phyloP scores from a whole-genome alignment of 306 rosid genomes.

The Alnus rubra region DNA sequence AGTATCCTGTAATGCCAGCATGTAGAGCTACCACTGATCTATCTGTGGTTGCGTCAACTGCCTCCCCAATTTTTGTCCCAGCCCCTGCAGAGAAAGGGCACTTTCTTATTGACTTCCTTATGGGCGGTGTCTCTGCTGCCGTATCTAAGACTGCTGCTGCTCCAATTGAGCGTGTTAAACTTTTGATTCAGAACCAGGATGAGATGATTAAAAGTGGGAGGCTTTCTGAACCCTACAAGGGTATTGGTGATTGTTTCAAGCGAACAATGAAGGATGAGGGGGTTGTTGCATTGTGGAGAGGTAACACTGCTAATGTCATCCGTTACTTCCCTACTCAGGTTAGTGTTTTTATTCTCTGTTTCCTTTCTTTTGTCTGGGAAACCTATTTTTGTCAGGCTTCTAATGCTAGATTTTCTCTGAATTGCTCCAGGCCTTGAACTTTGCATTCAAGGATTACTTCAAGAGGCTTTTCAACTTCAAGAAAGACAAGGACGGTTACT shows the following conservation, averaged over 20 bases:
- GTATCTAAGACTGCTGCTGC: conserved; percentile 96
- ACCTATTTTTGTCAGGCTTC: neutral
- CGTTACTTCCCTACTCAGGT: conserved; percentile 89
- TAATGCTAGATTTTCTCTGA: conserved; percentile 22
- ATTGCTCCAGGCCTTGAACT: conserved; percentile 69
- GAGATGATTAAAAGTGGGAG: conserved; percentile 84
- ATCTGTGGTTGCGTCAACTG: conserved; percentile 51
- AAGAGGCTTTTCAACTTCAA: conserved; percentile 93
- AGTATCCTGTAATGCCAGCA: conserved; percentile 49
- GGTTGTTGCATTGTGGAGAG: conserved; percentile 69
- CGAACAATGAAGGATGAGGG: conserved; percentile 78
- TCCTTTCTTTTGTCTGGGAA: neutral
- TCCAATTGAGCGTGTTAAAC: conserved; percentile 90
- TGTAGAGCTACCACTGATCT: conserved; percentile 58
- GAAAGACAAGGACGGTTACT: conserved; percentile 86
- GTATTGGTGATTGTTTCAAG: conserved; percentile 81
- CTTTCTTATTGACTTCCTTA: conserved; percentile 71
- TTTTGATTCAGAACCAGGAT: conserved; percentile 89
- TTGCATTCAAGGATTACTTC: conserved; percentile 91
- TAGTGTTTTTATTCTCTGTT: neutral
- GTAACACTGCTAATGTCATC: conserved; percentile 88
- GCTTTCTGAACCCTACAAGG: conserved; percentile 88
- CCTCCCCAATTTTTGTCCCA: conserved; percentile 74
- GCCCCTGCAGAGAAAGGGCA: conserved; percentile 82
- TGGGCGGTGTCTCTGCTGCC: conserved; percentile 97